Evolutionary conservation across 805 yeast genomes (phyloP), one percentile per base, ranked within the genome.

Genomic region (Yarrowia hollandica): DNA sequence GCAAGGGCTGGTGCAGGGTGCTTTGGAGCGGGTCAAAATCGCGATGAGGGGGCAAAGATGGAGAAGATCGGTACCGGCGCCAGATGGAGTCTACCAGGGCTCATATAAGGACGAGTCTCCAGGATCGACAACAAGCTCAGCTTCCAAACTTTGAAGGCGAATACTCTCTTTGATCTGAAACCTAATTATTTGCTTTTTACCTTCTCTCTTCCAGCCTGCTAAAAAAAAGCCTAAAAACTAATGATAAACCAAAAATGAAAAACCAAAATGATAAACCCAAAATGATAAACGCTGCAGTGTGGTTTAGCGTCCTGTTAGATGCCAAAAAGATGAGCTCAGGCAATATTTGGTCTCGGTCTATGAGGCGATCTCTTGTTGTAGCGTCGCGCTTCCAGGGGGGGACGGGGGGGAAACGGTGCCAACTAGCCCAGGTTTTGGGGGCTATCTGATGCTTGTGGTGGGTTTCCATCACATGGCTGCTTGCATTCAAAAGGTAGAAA

Each of bases 141-240:
- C 22, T 41, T 6, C 23, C 22, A 44, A 44, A 44, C 52, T 30
- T 30, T 30, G 34, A 7, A 7, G 23, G 52, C 15, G 15, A 8
- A n/a, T 16, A 19, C 22, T n/a, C 52, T 28, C 26, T 44, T 44
- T 44, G 52, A 44, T 44, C 52, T 44, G 34, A 25, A 44, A 44
- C 35, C 52, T 44, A 26, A 44, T 18, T 5, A 8, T 28, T 44
- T 44, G 52, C 52, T 28, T 44, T 44, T 44, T 26, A 15, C 16
- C 22, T 25, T 41, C 33, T 42, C 50, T 18, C 18, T 15, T 22
- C 34, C 23, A 18, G 23, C 34, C 34, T 42, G 16, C 25, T 31
- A 25, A 25, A 38, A 25, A 25, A 25, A 25, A 25, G 9, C 28
- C 28, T 25, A 25, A 10, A 25, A 25, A 25, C 6, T 7, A 25